Base-by-base conservation (phyloP, 345 rosid species). In the Raphanus raphanistrum region DNA sequence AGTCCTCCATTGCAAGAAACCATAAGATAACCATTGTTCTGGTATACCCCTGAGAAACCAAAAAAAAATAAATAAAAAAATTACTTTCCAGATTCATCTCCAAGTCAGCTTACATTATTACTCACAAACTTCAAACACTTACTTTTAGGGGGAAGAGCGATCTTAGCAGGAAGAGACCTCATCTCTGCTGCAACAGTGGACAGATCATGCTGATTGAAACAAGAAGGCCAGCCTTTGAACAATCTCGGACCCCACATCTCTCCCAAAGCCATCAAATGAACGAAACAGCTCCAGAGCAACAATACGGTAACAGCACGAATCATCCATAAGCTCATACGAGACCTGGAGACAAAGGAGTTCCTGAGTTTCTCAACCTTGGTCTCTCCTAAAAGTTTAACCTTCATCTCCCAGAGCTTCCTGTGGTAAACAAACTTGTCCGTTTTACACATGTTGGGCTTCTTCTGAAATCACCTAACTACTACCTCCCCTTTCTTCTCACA, bases 1-100 rank as follows among this genome's bases (percentile, higher is more conserved):
- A 94, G 98, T 67, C 98, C 98, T 84, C 98, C 98, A 84, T 94
- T 94, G 83, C 97, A 92, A 9, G 98, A 94, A 75, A 94, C 91
- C 90, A 90, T 84, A 60, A 94, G 88, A 81, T 94, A 94, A 36
- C 98, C 98, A 79, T 94, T 92, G 66, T 90, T 94, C 82, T 82
- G 88, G 57, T 94, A 94, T 21, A 88, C 27, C 71, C 98, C 98
- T 94, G 87, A 61, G 71, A 80, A 67, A 67, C 11, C 54, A 29
- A 58, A 43, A 9, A 10, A 32, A 59, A 52, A 52, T 7, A 63
- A 28, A 43, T 5, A 13, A 66, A 60, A 66, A 59, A 0, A 67
- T 78, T 17, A 73, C 50, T 61, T 67, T 32, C 27, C 41, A 72
- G 5, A 70, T 43, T 69, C 55, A 66, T 62, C 58, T 28, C 32